Base-by-base conservation (phyloP, 306 rosid genomes). In the Vigna hirtella region DNA sequence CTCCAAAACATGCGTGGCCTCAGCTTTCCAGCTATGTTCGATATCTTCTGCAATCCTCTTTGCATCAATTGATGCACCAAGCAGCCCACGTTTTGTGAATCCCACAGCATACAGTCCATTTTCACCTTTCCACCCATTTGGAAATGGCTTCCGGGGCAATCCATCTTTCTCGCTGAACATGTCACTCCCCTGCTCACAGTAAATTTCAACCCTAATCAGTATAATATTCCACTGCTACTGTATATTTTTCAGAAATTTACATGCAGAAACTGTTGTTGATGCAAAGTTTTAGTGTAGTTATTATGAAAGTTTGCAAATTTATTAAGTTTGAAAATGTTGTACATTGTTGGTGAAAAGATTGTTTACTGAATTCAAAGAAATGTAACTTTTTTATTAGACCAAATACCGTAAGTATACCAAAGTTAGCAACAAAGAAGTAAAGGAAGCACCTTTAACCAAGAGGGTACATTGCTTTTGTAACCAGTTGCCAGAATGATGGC, bases 71-170 rank as follows among this genome's bases (percentile, higher is more conserved):
- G 93, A 89, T 17, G 97, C 91, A 24, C 98, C 98, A n/a, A 91
- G 89, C 56, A 93, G 68, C 5, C 98, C 98, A 56, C 93, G 97
- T 84, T 91, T 90, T 0, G 95, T 88, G 84, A 93, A 88, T 28
- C 98, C 98, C 83, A 89, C 94, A 0, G 98, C 86, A 71, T 93
- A 93, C 22, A 93, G 28, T 67, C 97, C 97, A 11, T 78, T 50
- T 72, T 87, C 92, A 7, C 95, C 97, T 82, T 87, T 93, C 98
- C 97, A 93, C 36, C 97, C 97, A 72, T 89, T 87, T 15, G 96
- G 97, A 74, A 87, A 90, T 71, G 83, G 72, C 73, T 86, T 88
- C 42, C 85, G 22, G 15, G 97, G 97, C 30, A 90, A 49, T 47
- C 95, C 98, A 85, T 88, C 88, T 87, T 93, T 88, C 79, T 88